These are phyloP conservation scores for Pezicula radicicola DNA, from an alignment of 2,329 filamentous ascomycete species.

Conservation along the genomic window DNA sequence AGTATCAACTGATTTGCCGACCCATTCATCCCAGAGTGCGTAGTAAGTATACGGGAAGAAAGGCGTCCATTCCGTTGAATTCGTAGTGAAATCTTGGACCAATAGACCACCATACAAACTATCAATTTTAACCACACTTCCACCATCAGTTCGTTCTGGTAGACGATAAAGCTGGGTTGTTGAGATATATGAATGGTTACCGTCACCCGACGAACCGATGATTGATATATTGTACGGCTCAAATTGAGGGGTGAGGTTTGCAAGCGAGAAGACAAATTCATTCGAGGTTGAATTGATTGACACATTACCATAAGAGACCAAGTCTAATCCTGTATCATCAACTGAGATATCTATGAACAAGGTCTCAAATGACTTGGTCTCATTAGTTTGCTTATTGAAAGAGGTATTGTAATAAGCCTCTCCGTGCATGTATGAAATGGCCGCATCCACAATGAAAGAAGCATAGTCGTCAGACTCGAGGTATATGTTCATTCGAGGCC, in stretches of 20 bases:
- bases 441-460: slow-evolving; percentile 39
- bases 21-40: slow-evolving; percentile 34
- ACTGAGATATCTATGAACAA: slow-evolving; percentile 25
- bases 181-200: slow-evolving; percentile 29
- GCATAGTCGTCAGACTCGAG: slow-evolving; percentile 33
- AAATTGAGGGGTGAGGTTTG: slow-evolving; percentile 18
- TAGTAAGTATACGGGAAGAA: slow-evolving; percentile 45
- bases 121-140: slow-evolving; percentile 41
- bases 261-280: slow-evolving; percentile 32
- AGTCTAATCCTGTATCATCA: slow-evolving; percentile 14
- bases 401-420: slow-evolving; percentile 24
- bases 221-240: slow-evolving; percentile 34
- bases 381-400: slow-evolving; percentile 13
- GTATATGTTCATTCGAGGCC: slow-evolving; percentile 43
- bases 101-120: slow-evolving; percentile 39
- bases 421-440: slow-evolving; percentile 34
- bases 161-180: slow-evolving; percentile 35
- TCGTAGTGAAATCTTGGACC: slow-evolving; percentile 28
- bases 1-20: slow-evolving; percentile 10
- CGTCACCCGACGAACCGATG: slow-evolving; percentile 25
- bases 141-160: slow-evolving; percentile 35
- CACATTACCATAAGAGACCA: slow-evolving; percentile 24
- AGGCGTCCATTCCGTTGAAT: slow-evolving; percentile 23
- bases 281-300: slow-evolving; percentile 32
- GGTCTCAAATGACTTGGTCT: slow-evolving; percentile 12